These are phyloP conservation scores for Spiromastix sp. DNA, from an alignment of 2,329 filamentous ascomycete genomes.

Conservation along the genomic window DNA sequence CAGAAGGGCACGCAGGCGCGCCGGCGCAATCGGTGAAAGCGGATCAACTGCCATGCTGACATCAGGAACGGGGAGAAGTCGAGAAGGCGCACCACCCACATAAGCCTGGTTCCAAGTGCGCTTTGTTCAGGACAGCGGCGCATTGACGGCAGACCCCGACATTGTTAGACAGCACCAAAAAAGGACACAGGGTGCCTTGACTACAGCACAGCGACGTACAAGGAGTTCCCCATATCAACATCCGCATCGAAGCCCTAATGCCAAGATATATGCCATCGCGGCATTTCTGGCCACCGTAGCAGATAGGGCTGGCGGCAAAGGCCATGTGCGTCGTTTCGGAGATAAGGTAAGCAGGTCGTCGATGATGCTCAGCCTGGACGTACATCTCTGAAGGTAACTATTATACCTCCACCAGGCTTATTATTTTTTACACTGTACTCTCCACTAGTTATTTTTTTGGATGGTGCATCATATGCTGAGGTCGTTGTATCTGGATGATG, in stretches of 20 bases:
- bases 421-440: no score
- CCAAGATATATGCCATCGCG: no score
- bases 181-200: no score
- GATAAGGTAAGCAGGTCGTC: constrained; percentile 1
- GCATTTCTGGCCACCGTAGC: no score
- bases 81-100: constrained; percentile 23
- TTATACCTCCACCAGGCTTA: no score
- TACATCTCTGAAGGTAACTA: not conserved
- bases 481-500: no score
- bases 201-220: no score
- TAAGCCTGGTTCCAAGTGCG: constrained; percentile 24
- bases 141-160: constrained; percentile 13
- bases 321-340: not conserved
- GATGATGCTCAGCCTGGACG: not conserved
- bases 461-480: no score
- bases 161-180: no score
- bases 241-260: no score
- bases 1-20: constrained; percentile 77
- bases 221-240: no score
- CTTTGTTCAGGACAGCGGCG: constrained; percentile 10
- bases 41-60: constrained; percentile 77
- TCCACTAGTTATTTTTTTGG: no score
- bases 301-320: not conserved
- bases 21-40: constrained; percentile 81
- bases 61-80: constrained; percentile 27